Conservation (phyloP, 257 asterid genomes). For the Fraxinus cuspidata region DNA sequence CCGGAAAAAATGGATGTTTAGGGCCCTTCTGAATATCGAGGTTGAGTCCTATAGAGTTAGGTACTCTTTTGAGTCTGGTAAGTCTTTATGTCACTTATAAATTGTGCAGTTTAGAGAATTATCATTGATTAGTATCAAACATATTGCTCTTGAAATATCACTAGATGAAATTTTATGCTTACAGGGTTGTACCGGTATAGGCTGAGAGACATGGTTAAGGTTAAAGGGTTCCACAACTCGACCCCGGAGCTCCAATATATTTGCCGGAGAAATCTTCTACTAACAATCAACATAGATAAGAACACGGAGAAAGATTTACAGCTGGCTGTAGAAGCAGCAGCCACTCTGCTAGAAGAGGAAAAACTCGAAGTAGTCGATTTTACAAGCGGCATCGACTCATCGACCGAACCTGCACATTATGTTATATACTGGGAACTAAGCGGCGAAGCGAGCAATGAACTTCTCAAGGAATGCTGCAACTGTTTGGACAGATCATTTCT, state of each 20-base stretch:
- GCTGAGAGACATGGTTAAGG: constrained; percentile 85
- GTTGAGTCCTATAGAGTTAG: not conserved
- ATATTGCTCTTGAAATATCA: not conserved
- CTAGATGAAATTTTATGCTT: not conserved
- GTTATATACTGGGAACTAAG: constrained; percentile 79
- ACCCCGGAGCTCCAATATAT: constrained; percentile 88
- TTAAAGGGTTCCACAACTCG: constrained; percentile 76
- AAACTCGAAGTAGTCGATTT: constrained; percentile 83
- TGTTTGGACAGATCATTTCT: constrained; percentile 72
- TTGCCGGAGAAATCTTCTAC: constrained; percentile 83
- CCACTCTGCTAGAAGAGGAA: constrained; percentile 48
- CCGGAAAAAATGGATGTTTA: too few species aligned
- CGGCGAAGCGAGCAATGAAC: constrained; percentile 57
- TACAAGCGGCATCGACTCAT: constrained; percentile 67
- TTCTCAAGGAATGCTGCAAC: constrained; percentile 74
- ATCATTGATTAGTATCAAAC: not conserved
- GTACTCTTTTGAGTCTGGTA: not conserved
- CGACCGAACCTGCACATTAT: constrained; percentile 74
- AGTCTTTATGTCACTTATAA: too few species aligned
- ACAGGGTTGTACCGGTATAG: constrained; percentile 91
- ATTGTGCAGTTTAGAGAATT: not conserved
- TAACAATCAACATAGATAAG: constrained; percentile 87
- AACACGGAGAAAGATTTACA: constrained; percentile 92
- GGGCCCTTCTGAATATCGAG: not conserved
- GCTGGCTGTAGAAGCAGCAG: constrained; percentile 76